Conservation (phyloP, 2,329 filamentous ascomycete genomes). For the Chaetothyriales sp. region DNA sequence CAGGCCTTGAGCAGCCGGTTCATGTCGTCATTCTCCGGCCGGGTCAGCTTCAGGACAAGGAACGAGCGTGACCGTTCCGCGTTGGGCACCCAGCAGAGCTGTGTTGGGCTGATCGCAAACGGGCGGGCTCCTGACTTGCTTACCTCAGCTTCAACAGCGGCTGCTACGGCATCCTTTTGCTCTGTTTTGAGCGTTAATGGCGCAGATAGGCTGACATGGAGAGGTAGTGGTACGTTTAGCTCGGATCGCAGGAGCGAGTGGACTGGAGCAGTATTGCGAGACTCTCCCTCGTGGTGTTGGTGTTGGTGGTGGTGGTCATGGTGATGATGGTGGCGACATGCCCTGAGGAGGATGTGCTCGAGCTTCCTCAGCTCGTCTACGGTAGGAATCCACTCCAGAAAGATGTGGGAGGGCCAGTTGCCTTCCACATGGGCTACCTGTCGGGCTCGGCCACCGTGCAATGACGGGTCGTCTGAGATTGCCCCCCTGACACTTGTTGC, state of each 20-base stretch:
- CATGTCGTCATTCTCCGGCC: conserved; percentile 40
- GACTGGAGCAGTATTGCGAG: not conserved
- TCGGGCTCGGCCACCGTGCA: conserved; percentile 76
- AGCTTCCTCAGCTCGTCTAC: conserved; percentile 24
- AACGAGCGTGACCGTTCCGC: conserved; percentile 63
- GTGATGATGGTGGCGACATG: not conserved
- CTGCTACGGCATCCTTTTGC: conserved; percentile 56
- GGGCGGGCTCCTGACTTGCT: conserved; percentile 25
- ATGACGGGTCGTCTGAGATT: conserved; percentile 63
- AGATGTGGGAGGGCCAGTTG: conserved; percentile 87
- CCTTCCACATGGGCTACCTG: conserved; percentile 72
- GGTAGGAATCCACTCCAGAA: conserved; percentile 64
- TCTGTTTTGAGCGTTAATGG: conserved; percentile 61
- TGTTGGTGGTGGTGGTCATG: not conserved
- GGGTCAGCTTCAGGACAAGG: conserved; percentile 55
- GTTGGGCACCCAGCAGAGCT: conserved; percentile 53
- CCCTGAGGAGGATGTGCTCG: conserved; percentile 19
- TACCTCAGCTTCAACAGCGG: conserved; percentile 37
- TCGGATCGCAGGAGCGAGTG: conserved; percentile 62
- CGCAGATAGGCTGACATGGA: conserved; percentile 84
- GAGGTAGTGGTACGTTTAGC: conserved; percentile 60
- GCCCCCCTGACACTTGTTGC: conserved; percentile 65
- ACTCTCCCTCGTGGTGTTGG: not conserved
- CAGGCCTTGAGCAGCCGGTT: conserved; percentile 50
- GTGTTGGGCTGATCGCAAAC: conserved; percentile 34